Conservation (phyloP, 768 basidiomycete genomes). For the Tylopilus subfusipes region DNA sequence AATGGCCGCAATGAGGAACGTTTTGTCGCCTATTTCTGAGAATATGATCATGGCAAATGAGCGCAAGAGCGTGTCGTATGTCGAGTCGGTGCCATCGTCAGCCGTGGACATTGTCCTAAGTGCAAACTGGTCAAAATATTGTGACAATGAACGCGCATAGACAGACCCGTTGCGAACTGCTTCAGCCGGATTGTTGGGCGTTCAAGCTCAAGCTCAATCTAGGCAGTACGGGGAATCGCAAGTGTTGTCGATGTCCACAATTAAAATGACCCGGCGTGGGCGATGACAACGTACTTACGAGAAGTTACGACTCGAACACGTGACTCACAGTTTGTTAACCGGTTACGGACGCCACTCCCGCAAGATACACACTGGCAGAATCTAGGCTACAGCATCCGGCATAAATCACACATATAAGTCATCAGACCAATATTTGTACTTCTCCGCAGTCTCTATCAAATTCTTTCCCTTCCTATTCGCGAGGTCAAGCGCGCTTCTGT, state of each 20-base stretch:
- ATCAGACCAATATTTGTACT: slow-evolving; percentile 23
- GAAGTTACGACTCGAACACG: not conserved
- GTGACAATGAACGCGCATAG: not conserved
- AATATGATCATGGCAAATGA: slow-evolving; percentile 89
- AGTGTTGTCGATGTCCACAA: not conserved
- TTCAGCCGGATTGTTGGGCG: not conserved
- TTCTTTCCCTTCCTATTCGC: slow-evolving; percentile 11
- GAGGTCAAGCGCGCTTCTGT: not conserved
- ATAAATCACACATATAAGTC: slow-evolving; percentile 15
- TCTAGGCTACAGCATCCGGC: not conserved
- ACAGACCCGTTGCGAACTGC: slow-evolving; percentile 2
- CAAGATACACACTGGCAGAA: not conserved
- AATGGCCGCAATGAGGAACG: slow-evolving; percentile 84
- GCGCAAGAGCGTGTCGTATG: slow-evolving; percentile 56
- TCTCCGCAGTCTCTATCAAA: slow-evolving; percentile 14
- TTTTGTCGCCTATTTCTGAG: slow-evolving; percentile 96
- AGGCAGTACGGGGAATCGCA: not conserved
- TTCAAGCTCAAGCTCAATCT: not conserved
- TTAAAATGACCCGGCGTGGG: not conserved
- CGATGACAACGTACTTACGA: not conserved
- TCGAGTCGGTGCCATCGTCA: slow-evolving; percentile 10
- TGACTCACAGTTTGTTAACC: not conserved
- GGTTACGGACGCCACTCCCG: not conserved
- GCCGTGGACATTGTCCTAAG: slow-evolving; percentile 18
- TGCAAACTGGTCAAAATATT: not conserved